Base-by-base conservation (phyloP, 2,329 filamentous ascomycete genomes). In the Fusarium ambrosium region DNA sequence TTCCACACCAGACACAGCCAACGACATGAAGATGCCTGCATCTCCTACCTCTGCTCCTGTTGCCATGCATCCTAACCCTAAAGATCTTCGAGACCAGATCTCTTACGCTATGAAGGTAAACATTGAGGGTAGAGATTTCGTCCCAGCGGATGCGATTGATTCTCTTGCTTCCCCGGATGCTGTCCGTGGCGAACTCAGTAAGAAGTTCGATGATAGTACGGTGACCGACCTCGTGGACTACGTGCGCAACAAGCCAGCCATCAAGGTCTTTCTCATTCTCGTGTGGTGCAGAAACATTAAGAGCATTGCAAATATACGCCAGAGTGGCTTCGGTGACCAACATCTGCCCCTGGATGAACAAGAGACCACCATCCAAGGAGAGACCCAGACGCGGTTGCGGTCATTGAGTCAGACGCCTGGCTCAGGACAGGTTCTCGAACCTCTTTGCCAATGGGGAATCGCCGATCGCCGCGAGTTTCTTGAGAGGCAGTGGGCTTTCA, bases 371-470 rank as follows among this genome's bases (percentile, higher is more conserved):
- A 27, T 27, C 24, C 24, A 27, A 27, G 24, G 24, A 27, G 24
- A 27, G 24, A 27, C 24, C 24, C 24, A 27, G 24, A 27, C 24
- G 24, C 24, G 24, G 24, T 27, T 27, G 24, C 24, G 24, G 24
- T 27, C 24, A 27, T 27, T 5, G 7, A 32, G 22, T 6, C 8
- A 27, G 16, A 2, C 2, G 1, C 4, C 6, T 2, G 16, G 2
- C 0, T 4, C 51, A 18, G 29, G 29, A 29, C 29, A 10, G 29
- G 27, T n/a, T 4, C 29, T 29, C 4, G 11, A 34, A 0, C 36
- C 36, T 2, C 16, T 60, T 2, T 8, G 6, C 3, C 9, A 6
- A 1, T 22, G 22, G 37, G 5, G n/a, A 2, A 1, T 3, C 2
- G 18, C 22, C 9, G 11, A 16, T 3, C 37, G 22, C 4, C 2